These are phyloP conservation scores for Melaleuca quinquenervia DNA, from an alignment of 345 rosid genomes.

Conservation along the genomic window DNA sequence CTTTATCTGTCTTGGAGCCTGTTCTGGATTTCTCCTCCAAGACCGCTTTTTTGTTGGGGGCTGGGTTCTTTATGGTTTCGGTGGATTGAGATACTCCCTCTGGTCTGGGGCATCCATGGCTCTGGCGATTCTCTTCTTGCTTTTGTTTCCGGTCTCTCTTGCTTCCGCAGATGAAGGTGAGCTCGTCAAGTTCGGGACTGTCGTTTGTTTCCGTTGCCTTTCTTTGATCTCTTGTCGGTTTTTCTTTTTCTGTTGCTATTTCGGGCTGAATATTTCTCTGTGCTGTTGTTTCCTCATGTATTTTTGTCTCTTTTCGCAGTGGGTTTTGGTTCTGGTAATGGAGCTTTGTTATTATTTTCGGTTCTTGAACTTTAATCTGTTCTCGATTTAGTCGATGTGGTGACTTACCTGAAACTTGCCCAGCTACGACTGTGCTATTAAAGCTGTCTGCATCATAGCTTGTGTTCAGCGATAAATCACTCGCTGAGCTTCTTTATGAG, in stretches of 20 bases:
- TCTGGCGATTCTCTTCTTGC: slow-evolving; percentile 12
- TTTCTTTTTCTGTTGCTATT: background rate
- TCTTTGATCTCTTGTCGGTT: background rate
- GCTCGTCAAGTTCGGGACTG: background rate
- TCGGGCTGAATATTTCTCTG: background rate
- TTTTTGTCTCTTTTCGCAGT: background rate
- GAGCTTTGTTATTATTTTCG: background rate
- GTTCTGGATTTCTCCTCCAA: background rate
- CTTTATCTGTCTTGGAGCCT: background rate
- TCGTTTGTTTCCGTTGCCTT: background rate
- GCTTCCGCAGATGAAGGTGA: slow-evolving; percentile 36
- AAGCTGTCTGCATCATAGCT: background rate
- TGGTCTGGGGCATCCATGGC: slow-evolving; percentile 9
- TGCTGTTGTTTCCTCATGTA: background rate
- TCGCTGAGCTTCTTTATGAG: background rate
- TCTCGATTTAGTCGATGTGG: background rate
- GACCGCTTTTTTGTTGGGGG: background rate
- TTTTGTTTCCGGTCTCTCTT: slow-evolving; percentile 9
- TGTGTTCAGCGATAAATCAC: background rate
- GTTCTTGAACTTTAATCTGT: background rate
- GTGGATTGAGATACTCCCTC: slow-evolving; percentile 4
- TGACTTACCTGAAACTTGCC: background rate
- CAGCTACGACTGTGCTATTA: background rate
- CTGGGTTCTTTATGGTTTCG: slow-evolving; percentile 3
- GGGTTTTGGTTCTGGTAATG: background rate